Evolutionary conservation across 805 yeast species (phyloP).

Genomic region (Metschnikowia cerradonensis): DNA sequence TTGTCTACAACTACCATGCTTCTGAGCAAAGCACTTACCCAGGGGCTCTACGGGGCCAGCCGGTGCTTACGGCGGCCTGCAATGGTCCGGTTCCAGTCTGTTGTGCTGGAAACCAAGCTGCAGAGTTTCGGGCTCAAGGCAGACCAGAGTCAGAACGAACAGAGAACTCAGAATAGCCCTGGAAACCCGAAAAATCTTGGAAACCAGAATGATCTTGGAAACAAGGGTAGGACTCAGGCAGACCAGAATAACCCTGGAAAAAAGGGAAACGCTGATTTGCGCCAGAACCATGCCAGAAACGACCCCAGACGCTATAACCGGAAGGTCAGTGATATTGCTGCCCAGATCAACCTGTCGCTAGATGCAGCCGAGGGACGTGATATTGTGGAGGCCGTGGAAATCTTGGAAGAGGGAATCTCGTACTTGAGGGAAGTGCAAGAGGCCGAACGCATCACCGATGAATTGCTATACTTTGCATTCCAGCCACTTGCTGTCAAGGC

Average conservation of each 20-base stretch:
- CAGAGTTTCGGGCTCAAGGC: not conserved
- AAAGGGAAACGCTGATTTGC: too few relatives aligned
- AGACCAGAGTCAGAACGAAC: not conserved
- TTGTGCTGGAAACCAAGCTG: not conserved
- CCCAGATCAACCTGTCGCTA: slow-evolving; percentile 28
- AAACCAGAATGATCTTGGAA: not conserved
- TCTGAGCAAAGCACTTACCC: slow-evolving; percentile 12
- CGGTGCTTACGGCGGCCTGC: slow-evolving; percentile 6
- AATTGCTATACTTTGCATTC: slow-evolving; percentile 24
- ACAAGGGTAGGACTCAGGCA: not conserved
- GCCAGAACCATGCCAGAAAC: too few relatives aligned
- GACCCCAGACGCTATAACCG: slow-evolving; percentile 11
- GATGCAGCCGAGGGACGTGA: slow-evolving; percentile 14
- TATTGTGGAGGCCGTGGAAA: slow-evolving; percentile 30
- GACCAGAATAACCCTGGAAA: too few relatives aligned
- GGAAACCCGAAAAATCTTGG: too few relatives aligned
- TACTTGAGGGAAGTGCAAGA: slow-evolving; percentile 37
- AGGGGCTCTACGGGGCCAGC: slow-evolving; percentile 8
- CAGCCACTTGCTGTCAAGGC: slow-evolving; percentile 24
- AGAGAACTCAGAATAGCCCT: too few relatives aligned
- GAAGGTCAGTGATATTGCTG: slow-evolving; percentile 32
- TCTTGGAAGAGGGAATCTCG: slow-evolving; percentile 38
- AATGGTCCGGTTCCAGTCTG: slow-evolving; percentile 10
- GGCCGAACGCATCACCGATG: slow-evolving; percentile 28
- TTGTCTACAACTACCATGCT: slow-evolving; percentile 8